Evolutionary conservation across 306 rosid genomes (phyloP).

Genomic region (Rubus idaeus): DNA sequence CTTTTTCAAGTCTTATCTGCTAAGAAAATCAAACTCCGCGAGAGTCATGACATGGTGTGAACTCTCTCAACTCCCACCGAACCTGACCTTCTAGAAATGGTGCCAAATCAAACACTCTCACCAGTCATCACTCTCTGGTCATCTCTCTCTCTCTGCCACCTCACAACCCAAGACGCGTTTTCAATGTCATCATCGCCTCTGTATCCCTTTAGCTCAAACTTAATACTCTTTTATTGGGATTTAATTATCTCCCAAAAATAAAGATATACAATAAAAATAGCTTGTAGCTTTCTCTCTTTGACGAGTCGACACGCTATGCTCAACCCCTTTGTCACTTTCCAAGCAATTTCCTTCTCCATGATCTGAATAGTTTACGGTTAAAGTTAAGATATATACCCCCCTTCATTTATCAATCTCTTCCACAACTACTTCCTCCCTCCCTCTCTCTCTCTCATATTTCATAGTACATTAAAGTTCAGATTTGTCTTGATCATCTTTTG

Average conservation of each 20-base stretch:
- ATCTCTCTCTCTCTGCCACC: constrained; percentile 13
- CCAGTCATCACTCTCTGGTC: not conserved
- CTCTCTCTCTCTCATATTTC: not conserved
- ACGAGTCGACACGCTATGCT: constrained; percentile 46
- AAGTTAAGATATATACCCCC: not conserved
- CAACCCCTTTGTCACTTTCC: constrained; percentile 16
- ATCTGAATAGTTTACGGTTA: not conserved
- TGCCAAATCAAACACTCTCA: not conserved
- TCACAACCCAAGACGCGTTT: constrained; percentile 27
- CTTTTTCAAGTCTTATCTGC: constrained; percentile 28
- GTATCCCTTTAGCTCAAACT: no score
- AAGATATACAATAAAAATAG: not conserved
- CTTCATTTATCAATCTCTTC: no score
- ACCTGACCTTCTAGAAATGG: constrained; percentile 35
- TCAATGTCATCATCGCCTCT: not conserved
- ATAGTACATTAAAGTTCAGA: no score
- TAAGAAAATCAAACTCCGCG: constrained; percentile 25
- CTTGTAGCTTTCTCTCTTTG: constrained; percentile 28
- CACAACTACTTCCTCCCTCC: not conserved
- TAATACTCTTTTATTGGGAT: not conserved
- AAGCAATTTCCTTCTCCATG: constrained; percentile 26
- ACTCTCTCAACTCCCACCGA: constrained; percentile 10
- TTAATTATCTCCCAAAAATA: not conserved
- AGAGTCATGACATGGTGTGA: constrained; percentile 9
- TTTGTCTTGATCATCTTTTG: not conserved